These are phyloP conservation scores for Elsinoe ampelina DNA, from an alignment of 2,329 filamentous ascomycete genomes.

Conservation along the genomic window DNA sequence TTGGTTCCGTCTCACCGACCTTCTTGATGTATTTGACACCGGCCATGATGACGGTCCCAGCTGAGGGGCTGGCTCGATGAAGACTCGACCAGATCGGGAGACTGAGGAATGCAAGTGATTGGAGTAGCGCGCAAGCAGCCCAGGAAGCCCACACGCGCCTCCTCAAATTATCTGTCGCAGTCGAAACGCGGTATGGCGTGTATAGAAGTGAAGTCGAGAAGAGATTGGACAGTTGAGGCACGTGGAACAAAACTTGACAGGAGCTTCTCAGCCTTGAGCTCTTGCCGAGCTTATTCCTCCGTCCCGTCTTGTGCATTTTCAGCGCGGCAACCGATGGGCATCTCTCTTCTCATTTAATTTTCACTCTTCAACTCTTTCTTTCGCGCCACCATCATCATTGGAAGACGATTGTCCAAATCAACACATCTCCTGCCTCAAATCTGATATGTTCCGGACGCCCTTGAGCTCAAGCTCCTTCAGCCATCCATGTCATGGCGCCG, in stretches of 20 bases:
- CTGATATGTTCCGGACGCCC: no score
- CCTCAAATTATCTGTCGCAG: no score
- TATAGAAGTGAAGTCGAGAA: not conserved
- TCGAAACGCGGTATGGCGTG: no score
- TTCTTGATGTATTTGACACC: slow-evolving; percentile 26
- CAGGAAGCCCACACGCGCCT: not conserved
- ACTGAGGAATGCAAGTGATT: no score
- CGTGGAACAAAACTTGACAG: not conserved
- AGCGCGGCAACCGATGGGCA: not conserved
- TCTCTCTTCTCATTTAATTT: not conserved
- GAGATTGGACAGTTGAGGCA: not conserved
- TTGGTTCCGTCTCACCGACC: slow-evolving; percentile 18
- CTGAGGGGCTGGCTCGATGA: not conserved
- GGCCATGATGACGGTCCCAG: slow-evolving; percentile 18
- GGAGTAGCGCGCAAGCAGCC: no score
- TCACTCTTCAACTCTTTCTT: not conserved
- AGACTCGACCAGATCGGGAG: slow-evolving; percentile 7
- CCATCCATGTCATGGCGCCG: not conserved
- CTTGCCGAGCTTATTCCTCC: no score
- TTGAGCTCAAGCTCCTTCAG: no score
- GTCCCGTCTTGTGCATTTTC: not conserved
- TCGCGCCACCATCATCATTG: no score
- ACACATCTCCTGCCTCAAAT: not conserved
- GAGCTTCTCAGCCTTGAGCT: slow-evolving; percentile 1
- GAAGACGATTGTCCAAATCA: no score